Evolutionary conservation across 345 rosid genomes (phyloP), one percentile per base, ranked within the genome.

Genomic region (Hibiscus mutabilis): DNA sequence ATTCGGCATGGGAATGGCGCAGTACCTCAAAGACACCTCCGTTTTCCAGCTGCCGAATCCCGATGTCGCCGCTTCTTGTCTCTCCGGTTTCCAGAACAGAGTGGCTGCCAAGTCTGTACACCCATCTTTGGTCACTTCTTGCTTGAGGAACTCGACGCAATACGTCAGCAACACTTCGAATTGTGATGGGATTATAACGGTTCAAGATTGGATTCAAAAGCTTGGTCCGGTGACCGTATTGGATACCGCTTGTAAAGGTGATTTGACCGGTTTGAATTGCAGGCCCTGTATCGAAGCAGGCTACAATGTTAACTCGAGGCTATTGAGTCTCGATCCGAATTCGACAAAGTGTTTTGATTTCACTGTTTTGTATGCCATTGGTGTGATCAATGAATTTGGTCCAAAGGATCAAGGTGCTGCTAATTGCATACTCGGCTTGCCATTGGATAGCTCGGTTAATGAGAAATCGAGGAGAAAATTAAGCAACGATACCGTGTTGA

Each of bases 1-100:
- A 29, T 53, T 84, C 11, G 93, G 93, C 65, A 75, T 88, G 51
- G 93, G 90, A 15, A 74, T 81, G 7, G 85, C 93, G 5, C 82
- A 76, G 16, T 67, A 88, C 77, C 82, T 88, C n/a, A 78, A 72
- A 53, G 79, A 82, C 0, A 84, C 89, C 65, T 79, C 90, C 49
- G 31, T 70, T 76, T 88, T 88, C 64, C 85, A 81, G 44, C 76
- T 88, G 5, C 82, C 87, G 0, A 65, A 80, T 12, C 12, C 46
- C 8, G 52, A 29, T 7, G 60, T 68, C 25, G 74, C 84, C 0
- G 57, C 86, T 49, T 66, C 85, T 58, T 88, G 89, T 71, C 33
- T 86, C 12, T 72, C 86, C 11, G 79, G 70, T 18, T 80, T 88
- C 69, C 77, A 77, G 60, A 8, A 74, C 58, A 66, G 69, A 33